Base-by-base conservation (phyloP, 441 rosid species). In the Jatropha podagrica region DNA sequence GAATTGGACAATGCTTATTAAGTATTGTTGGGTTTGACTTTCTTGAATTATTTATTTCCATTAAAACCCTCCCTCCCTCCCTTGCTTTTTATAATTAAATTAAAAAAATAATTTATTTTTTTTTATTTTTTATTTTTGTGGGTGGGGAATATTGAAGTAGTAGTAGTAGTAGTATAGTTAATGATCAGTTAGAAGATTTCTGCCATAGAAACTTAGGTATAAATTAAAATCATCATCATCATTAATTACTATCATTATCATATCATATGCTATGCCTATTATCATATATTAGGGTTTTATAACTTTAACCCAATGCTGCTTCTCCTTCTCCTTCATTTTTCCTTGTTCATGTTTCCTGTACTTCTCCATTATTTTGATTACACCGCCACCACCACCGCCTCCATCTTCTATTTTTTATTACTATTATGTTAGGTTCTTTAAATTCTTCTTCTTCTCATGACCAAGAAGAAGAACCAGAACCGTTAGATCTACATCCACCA, bases 391-490 rank as follows among this genome's bases (percentile, higher is more conserved):
- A 13, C 23, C 0, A 27, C 17, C 37, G 7, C 48, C 48, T 7
- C 48, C 48, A 6, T 8, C 48, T 44, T 44, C 10, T 44, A 7
- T 44, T 44, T 6, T 44, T 44, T 44, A 44, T 51, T 54, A 74
- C 64, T 42, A 73, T 51, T 54, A 74, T 74, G 76, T 41, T 74
- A 40, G 71, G 71, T 55, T 74, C 76, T 65, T 59, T 74, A 4
- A 65, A 74, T 66, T 74, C 75, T 72, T 74, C 70, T 52, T 63
- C 75, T 60, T 48, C 76, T 38, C 76, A 74, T 49, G 59, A 72
- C 7, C 75, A 46, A 27, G 68, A 60, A 46, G 68, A 72, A 72
- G 70, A 65, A 15, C 58, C 14, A 5, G 76, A 74, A 23, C 51
- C 64, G 23, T 65, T 74, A 64, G 70, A 74, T 74, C 76, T 74